Percentiles rank a stretch among this genome's conserved stretches.
These are phyloP conservation scores for Phytophthora palmivora DNA, from an alignment of 352 stramenopile species.

Conservation along the genomic window DNA sequence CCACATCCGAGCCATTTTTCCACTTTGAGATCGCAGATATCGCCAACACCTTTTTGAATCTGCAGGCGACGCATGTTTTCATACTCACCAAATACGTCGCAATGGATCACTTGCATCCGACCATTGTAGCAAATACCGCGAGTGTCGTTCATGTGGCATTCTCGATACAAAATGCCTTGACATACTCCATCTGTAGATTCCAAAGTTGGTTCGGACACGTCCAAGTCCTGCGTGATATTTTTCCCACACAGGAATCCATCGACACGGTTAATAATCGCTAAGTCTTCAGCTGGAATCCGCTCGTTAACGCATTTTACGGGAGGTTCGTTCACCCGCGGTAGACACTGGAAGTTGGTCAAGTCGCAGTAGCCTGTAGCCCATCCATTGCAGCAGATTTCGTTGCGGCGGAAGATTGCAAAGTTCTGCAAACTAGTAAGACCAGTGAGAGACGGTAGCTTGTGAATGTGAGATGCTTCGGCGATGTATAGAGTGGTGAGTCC, in stretches of 20 bases:
- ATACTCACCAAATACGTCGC: constrained; percentile 42
- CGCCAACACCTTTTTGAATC: constrained; percentile 33
- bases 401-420: constrained; percentile 42
- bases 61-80: constrained; percentile 45
- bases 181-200: constrained; percentile 39
- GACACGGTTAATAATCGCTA: constrained; percentile 14
- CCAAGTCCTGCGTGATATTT: constrained; percentile 41
- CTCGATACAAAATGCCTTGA: constrained; percentile 37
- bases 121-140: constrained; percentile 53
- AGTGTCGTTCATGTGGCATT: constrained; percentile 29
- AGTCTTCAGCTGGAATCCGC: constrained; percentile 31
- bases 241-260: constrained; percentile 33
- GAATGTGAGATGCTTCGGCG: constrained; percentile 37
- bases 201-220: constrained; percentile 26
- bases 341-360: constrained; percentile 42
- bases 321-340: constrained; percentile 25
- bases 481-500: constrained; percentile 33
- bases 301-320: constrained; percentile 30
- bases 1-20: constrained; percentile 47
- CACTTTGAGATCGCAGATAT: constrained; percentile 33
- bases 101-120: constrained; percentile 55
- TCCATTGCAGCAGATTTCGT: constrained; percentile 52
- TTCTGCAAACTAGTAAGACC: constrained; percentile 30
- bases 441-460: constrained; percentile 27
- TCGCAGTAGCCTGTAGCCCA: constrained; percentile 37